Conservation (phyloP, 176 grass and related monocot genomes). For the Aegilops longissima region DNA sequence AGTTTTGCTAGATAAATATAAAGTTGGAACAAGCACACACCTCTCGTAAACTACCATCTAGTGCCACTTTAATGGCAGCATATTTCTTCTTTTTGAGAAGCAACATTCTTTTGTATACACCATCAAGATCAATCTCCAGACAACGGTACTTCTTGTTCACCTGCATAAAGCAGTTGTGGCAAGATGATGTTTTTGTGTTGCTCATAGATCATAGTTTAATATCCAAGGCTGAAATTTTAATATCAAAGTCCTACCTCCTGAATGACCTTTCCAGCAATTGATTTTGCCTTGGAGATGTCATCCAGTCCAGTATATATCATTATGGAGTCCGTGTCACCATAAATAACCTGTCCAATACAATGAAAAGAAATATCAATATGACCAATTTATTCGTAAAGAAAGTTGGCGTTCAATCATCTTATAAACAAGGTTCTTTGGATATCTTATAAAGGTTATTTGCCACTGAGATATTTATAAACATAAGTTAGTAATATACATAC, state of each 20-base stretch:
- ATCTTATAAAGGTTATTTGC: conserved; percentile 13
- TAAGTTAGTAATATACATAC: conserved; percentile 35
- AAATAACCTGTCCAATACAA: conserved; percentile 73
- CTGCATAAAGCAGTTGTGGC: conserved; percentile 40
- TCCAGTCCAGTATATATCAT: conserved; percentile 97
- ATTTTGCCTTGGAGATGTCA: conserved; percentile 84
- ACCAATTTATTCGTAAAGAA: conserved; percentile 15
- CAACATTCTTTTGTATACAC: conserved; percentile 95
- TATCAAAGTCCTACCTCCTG: conserved; percentile 60
- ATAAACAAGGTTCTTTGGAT: conserved; percentile 12
- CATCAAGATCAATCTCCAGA: conserved; percentile 98
- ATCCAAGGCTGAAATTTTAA: conserved; percentile 15
- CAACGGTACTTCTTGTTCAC: conserved; percentile 93
- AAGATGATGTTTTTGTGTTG: conserved; percentile 26
- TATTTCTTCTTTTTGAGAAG: conserved; percentile 99
- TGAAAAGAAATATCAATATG: conserved; percentile 27
- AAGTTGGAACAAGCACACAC: conserved; percentile 35
- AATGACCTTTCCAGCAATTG: conserved; percentile 94
- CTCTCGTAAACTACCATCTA: conserved; percentile 56
- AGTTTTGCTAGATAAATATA: conserved; percentile 23
- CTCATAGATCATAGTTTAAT: conserved; percentile 17
- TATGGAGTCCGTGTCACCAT: conserved; percentile 97
- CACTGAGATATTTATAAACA: conserved; percentile 7
- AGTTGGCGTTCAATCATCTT: background rate
- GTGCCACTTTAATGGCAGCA: conserved; percentile 80